Base-by-base conservation (phyloP, 2,329 filamentous ascomycete genomes). In the Epichloe hybrida region DNA sequence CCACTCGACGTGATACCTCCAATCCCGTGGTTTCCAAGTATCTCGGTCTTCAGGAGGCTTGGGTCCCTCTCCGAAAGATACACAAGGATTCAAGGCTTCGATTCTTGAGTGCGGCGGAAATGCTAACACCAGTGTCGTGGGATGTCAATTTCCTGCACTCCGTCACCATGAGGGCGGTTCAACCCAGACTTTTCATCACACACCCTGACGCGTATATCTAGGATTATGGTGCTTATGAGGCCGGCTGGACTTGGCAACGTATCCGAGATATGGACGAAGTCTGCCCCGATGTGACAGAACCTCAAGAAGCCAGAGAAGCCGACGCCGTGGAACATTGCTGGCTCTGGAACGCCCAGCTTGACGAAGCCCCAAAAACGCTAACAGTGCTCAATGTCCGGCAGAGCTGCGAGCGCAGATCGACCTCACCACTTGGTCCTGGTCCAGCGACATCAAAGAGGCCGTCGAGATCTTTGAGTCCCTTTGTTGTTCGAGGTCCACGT, bases 61-160 rank as follows among this genome's bases (percentile, higher is more conserved):
- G 85, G 76, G 75, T 90, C n/a, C 86, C 86, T 5, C 70, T 91
- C 17, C 79, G 86, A 48, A 90, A 90, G 63, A 70, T 88, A 3
- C 79, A 86, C 61, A 88, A 84, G 60, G 83, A 88, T 52, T 82
- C 83, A 0, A 77, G 80, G 27, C 72, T 91, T 6, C 79, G 80
- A 1, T 89, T 89, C 57, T 71, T 90, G 11, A 77, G 76, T 5
- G 80, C 80, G 1, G 72, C 79, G 1, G 86, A 90, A 62, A 85
- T 90, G 80, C 67, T 85, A 38, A 88, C 83, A 1, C 79, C 84
- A 0, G 76, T 81, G 1, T 66, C 81, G 3, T 91, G 86, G 86
- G 79, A 81, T 48, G 78, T 82, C 2, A 72, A 78, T 9, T 90
- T 90, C 55, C 72, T 91, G 31, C 74, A 74, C 47, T 81, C 83